Evolutionary conservation across 768 basidiomycete species (phyloP).

Genomic region (Boletus rubescentipes): DNA sequence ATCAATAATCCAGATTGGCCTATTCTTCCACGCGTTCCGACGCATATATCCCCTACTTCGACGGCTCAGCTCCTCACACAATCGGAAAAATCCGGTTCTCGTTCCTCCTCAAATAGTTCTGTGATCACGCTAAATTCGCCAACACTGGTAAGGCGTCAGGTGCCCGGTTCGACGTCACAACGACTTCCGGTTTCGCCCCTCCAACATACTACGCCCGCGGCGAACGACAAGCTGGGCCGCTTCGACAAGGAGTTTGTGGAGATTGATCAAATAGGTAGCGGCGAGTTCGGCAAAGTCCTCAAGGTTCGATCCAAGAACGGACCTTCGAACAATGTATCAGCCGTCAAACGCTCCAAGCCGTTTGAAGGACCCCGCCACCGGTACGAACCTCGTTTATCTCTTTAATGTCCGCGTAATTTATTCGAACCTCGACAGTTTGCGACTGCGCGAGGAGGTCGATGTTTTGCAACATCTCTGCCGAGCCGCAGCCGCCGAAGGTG

Average conservation of each 20-base stretch:
- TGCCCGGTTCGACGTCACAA: slow-evolving; percentile 25
- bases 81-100: slow-evolving; percentile 53
- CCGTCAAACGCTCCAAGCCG: slow-evolving; percentile 92
- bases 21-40: slow-evolving; percentile 48
- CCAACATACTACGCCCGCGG: slow-evolving; percentile 29
- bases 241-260: slow-evolving; percentile 83
- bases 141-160: slow-evolving; percentile 38
- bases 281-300: slow-evolving; percentile 92
- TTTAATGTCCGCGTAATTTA: slow-evolving; percentile 17
- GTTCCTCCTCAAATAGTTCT: slow-evolving; percentile 56
- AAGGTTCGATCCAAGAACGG: slow-evolving; percentile 71
- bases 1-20: slow-evolving; percentile 48
- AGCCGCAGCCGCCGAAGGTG: slow-evolving; percentile 27
- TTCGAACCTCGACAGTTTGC: slow-evolving; percentile 48
- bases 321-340: slow-evolving; percentile 57
- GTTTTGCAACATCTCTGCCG: slow-evolving; percentile 74
- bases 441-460: slow-evolving; percentile 93
- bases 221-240: slow-evolving; percentile 55
- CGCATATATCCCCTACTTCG: slow-evolving; percentile 48
- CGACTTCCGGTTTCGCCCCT: slow-evolving; percentile 24
- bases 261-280: slow-evolving; percentile 80
- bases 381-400: slow-evolving; percentile 42
- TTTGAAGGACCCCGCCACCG: slow-evolving; percentile 91
- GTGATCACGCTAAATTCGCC: slow-evolving; percentile 47
- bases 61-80: slow-evolving; percentile 36